Evolutionary conservation across 768 basidiomycete genomes (phyloP), one percentile per base, ranked within the genome.

Genomic region (Leucosporidium scottii): DNA sequence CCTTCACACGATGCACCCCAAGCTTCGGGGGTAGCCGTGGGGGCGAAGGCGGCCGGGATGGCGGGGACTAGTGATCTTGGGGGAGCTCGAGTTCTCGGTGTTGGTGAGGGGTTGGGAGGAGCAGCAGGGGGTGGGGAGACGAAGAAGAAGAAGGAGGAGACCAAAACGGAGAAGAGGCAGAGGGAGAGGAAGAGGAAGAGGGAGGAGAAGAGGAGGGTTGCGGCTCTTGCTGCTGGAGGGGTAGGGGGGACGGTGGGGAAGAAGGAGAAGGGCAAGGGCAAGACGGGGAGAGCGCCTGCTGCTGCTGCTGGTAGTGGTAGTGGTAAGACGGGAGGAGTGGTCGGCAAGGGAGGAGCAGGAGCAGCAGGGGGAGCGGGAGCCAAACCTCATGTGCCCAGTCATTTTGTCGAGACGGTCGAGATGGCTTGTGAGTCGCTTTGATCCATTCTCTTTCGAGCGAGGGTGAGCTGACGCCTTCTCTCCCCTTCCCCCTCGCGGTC

Each of bases 1-100:
- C 72, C 74, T 7, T 69, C 69, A 3, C 64, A 68, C 57, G 74
- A 74, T 39, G 74, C 72, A 4, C 71, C 66, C 5, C 56, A 64
- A 7, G 54, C 60, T 0, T 10, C 9, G 1, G 61, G 62, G 34
- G 60, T 55, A 8, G 61, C 55, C 39, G 25, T 54, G 4, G 67
- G 67, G 17, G 62, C 55, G 62, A 34, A 50, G 21, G n/a, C n/a
- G n/a, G n/a, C n/a, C n/a, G n/a, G n/a, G n/a, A n/a, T n/a, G n/a
- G n/a, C n/a, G n/a, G n/a, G n/a, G n/a, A n/a, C n/a, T n/a, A n/a
- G n/a, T n/a, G n/a, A n/a, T n/a, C n/a, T n/a, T n/a, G n/a, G n/a
- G n/a, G n/a, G n/a, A n/a, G n/a, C n/a, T n/a, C n/a, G n/a, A n/a
- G n/a, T n/a, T n/a, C n/a, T n/a, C n/a, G n/a, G n/a, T n/a, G n/a